These are phyloP conservation scores for Knoxia roxburghii DNA, from an alignment of 257 asterid genomes.

Conservation along the genomic window DNA sequence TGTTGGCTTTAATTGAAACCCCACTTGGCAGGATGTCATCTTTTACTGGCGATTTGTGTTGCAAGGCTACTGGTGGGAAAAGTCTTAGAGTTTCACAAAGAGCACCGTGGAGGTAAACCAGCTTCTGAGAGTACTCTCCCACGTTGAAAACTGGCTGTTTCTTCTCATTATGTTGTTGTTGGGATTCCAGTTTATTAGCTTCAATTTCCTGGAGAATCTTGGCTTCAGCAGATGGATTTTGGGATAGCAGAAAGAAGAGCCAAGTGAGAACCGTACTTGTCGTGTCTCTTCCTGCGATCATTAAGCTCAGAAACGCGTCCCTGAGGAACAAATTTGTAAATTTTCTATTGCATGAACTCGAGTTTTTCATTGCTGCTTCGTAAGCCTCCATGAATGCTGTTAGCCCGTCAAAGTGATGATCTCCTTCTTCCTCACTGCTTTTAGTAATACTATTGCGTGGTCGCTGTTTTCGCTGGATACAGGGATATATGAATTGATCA, in stretches of 20 bases:
- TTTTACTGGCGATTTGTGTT: not conserved
- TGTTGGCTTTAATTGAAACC: not conserved
- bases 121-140: not conserved
- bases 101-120: slow-evolving; percentile 15
- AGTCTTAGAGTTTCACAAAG: slow-evolving; percentile 16
- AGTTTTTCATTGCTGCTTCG: not conserved
- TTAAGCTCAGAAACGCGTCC: slow-evolving; percentile 31
- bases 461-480: not conserved
- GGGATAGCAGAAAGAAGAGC: slow-evolving; percentile 41
- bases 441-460: too few species aligned
- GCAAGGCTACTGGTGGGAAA: not conserved
- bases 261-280: slow-evolving; percentile 40
- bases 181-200: not conserved
- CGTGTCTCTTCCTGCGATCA: slow-evolving; percentile 53
- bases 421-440: not conserved
- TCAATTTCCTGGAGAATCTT: slow-evolving; percentile 8
- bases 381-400: slow-evolving; percentile 18
- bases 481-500: not conserved
- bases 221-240: slow-evolving; percentile 6
- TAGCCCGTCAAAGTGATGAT: slow-evolving; percentile 1
- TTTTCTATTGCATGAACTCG: not conserved
- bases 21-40: slow-evolving; percentile 16
- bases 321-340: slow-evolving; percentile 25
- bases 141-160: not conserved
- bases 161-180: not conserved